phyloP scores from a whole-genome alignment of 169 alveolate genomes.

The Plasmodium knowlesi region DNA sequence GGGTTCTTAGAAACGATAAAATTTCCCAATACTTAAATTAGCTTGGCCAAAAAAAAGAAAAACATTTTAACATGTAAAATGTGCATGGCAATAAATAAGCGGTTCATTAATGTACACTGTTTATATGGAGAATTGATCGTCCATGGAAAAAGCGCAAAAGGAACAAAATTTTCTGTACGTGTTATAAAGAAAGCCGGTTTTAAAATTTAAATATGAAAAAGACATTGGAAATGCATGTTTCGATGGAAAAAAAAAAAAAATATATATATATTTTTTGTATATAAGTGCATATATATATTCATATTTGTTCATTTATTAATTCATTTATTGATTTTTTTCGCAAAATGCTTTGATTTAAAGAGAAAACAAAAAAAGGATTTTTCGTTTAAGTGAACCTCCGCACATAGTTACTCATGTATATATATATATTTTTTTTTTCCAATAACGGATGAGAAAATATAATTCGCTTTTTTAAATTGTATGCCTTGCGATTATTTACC shows the following conservation, averaged over 20 bases:
- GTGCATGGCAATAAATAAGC: background rate
- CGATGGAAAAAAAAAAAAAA: background rate
- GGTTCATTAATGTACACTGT: background rate
- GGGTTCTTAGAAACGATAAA: background rate
- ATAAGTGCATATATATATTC: background rate
- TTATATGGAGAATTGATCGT: background rate
- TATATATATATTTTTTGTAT: background rate
- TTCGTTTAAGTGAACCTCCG: background rate
- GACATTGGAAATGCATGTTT: background rate
- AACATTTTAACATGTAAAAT: background rate
- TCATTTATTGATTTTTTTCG: background rate
- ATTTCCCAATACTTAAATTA: background rate
- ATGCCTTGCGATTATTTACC: background rate
- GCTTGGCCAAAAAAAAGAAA: background rate
- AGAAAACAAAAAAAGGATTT: background rate
- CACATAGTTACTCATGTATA: background rate
- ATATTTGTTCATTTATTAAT: background rate
- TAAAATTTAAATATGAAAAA: background rate
- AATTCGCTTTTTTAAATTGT: background rate
- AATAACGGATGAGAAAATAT: background rate
- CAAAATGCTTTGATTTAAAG: background rate
- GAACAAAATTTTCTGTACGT: background rate
- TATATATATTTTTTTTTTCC: background rate
- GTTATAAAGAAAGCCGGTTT: background rate
- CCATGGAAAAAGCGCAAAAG: background rate